Evolutionary conservation across 75 land plant genomes (phyloP), one percentile per base, ranked within the genome.

Genomic region (Picea glauca): DNA sequence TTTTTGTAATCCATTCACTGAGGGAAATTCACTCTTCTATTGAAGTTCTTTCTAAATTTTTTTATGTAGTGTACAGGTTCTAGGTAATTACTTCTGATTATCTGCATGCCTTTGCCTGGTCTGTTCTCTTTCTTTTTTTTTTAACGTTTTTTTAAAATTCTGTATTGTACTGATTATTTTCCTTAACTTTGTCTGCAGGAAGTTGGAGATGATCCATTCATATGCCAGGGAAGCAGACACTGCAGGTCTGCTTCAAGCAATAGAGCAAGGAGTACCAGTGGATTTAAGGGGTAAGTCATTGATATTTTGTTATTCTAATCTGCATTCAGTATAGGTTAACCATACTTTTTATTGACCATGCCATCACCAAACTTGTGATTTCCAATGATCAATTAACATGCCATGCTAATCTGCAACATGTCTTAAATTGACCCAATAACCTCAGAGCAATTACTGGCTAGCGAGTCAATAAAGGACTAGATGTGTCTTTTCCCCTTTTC

Each of bases 171-270:
- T 30, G 31, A 33, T 65, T 31, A 33, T 66, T 66, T 66, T 66
- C 18, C 70, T 33, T 18, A 33, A 46, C 8, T n/a, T 8, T 54
- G 62, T 72, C 70, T 63, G 80, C 80, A 83, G 85, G 63, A 70
- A 61, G 50, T 32, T 84, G 85, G 86, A 84, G 31, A 81, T 75
- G 17, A 60, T 82, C 62, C 86, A 83, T 77, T 78, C 78, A 21
- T 76, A 74, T 83, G 86, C 86, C 20, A 83, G 84, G 21, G 80
- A 84, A 58, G 85, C 80, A 18, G 80, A 84, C 40, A n/a, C 60
- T 20, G 74, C 58, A n/a, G 85, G 80, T 59, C 76, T 82, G 46
- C 31, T 59, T 40, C 61, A 83, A 83, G 64, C 60, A 11, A 50
- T 83, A 43, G 77, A 78, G 68, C 80, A 72, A 56, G 80, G 80